phyloP scores from a whole-genome alignment of 495 filamentous ascomycete genomes.

The Penicillium macrosclerotiorum region DNA sequence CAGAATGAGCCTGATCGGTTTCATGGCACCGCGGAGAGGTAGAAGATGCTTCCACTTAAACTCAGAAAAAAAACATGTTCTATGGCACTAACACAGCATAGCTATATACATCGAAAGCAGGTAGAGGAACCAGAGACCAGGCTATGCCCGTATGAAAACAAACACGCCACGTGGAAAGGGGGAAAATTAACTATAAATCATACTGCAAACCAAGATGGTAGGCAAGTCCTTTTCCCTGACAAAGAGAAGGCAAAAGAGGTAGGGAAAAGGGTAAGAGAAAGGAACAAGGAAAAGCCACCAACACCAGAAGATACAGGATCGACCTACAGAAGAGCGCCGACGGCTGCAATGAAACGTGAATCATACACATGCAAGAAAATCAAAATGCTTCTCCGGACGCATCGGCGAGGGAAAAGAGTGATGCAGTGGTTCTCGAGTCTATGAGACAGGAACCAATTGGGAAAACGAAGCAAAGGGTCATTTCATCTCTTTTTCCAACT shows the following conservation, averaged over 20 bases:
- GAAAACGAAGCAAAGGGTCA: slow-evolving; percentile 6
- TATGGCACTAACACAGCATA: slow-evolving; percentile 25
- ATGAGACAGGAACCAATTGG: no score
- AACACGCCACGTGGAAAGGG: slow-evolving; percentile 4
- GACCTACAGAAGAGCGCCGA: slow-evolving; percentile 14
- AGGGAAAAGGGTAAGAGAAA: slow-evolving; percentile 15
- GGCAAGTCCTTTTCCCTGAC: slow-evolving; percentile 7
- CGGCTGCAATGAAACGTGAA: slow-evolving; percentile 36
- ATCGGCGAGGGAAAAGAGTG: not conserved
- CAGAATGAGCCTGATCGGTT: no score
- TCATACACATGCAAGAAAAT: slow-evolving; percentile 32
- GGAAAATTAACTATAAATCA: slow-evolving; percentile 23
- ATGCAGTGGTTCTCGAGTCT: slow-evolving; percentile 5
- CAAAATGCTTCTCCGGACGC: slow-evolving; percentile 7
- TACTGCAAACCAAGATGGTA: slow-evolving; percentile 15
- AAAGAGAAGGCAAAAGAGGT: slow-evolving; percentile 1
- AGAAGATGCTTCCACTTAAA: no score
- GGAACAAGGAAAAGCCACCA: slow-evolving; percentile 26
- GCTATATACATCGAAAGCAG: slow-evolving; percentile 26
- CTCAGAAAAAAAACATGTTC: slow-evolving; percentile 17
- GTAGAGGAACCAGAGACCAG: slow-evolving; percentile 14
- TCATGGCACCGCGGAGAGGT: no score
- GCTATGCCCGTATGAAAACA: slow-evolving; percentile 26
- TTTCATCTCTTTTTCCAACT: slow-evolving; percentile 2
- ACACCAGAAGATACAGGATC: slow-evolving; percentile 26